phyloP scores from a whole-genome alignment of 1,284 basidiomycete genomes.

The Trichosporon sp. region DNA sequence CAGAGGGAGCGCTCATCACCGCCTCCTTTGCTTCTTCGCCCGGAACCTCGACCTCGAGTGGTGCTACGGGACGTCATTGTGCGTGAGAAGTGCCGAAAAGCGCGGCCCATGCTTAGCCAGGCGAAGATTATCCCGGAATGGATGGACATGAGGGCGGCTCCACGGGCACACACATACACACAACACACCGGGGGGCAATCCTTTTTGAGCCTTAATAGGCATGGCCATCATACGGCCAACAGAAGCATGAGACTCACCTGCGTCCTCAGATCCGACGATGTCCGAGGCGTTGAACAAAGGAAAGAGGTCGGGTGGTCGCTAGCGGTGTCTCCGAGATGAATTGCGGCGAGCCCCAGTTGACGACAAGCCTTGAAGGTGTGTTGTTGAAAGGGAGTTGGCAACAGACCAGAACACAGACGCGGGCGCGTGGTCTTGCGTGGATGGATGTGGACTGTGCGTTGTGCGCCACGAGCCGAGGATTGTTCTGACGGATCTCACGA shows the following conservation, averaged over 20 bases:
- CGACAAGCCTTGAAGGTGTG: no score
- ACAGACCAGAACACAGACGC: background rate
- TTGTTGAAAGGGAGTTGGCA: background rate
- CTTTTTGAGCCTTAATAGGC: background rate
- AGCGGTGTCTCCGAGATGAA: background rate
- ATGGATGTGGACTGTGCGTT: background rate
- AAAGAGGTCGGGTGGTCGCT: background rate
- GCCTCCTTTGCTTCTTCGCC: background rate
- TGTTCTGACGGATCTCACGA: background rate
- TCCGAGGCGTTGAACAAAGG: background rate
- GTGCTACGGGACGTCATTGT: background rate
- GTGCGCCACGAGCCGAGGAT: constrained; percentile 2
- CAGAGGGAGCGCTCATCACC: background rate
- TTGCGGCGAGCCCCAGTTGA: background rate
- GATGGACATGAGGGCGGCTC: background rate
- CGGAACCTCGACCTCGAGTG: background rate
- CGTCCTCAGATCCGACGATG: background rate
- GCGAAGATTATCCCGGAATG: background rate
- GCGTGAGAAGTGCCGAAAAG: background rate
- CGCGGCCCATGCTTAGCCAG: background rate
- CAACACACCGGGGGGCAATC: background rate
- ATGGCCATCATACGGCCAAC: background rate
- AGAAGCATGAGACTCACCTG: background rate
- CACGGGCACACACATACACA: background rate
- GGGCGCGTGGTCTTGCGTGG: constrained; percentile 1